These are phyloP conservation scores for Liquidambar formosana DNA, from an alignment of 164 flowering plant species.

Conservation along the genomic window DNA sequence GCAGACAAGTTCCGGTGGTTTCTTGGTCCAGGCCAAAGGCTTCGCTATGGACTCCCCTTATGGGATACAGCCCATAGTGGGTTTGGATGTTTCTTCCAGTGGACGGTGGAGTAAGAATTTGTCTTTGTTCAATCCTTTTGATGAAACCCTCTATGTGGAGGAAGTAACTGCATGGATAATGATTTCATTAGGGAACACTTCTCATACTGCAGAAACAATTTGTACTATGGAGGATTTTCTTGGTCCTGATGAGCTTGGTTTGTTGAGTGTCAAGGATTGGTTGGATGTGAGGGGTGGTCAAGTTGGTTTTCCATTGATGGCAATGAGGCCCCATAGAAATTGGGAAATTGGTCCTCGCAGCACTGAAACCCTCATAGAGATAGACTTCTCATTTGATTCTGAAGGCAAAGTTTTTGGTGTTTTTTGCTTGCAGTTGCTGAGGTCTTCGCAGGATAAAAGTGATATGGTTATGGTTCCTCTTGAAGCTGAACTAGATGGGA, in stretches of 20 bases:
- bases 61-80: slow-evolving; percentile 40
- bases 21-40: slow-evolving; percentile 69
- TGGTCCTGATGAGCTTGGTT: slow-evolving; percentile 15
- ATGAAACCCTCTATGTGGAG: slow-evolving; percentile 52
- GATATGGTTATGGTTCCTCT: slow-evolving; percentile 69
- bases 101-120: slow-evolving; percentile 54
- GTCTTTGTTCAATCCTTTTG: slow-evolving; percentile 66
- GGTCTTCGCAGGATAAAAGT: slow-evolving; percentile 40
- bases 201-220: slow-evolving; percentile 41
- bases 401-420: slow-evolving; percentile 52
- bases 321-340: slow-evolving; percentile 51
- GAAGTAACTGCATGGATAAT: slow-evolving; percentile 61
- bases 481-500: slow-evolving; percentile 50
- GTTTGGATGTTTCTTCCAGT: slow-evolving; percentile 35
- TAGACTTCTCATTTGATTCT: slow-evolving; percentile 41
- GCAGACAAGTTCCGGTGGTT: slow-evolving; percentile 84
- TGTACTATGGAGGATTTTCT: slow-evolving; percentile 37
- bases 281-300: slow-evolving; percentile 35
- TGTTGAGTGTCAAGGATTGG: slow-evolving; percentile 35
- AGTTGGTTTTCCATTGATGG: slow-evolving; percentile 42
- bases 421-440: slow-evolving; percentile 52
- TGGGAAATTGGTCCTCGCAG: slow-evolving; percentile 64
- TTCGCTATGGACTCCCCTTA: slow-evolving; percentile 62
- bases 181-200: slow-evolving; percentile 43
- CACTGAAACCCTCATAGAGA: slow-evolving; percentile 51